Conservation (phyloP, 2,329 filamentous ascomycete species). For the Fusarium siculi region DNA sequence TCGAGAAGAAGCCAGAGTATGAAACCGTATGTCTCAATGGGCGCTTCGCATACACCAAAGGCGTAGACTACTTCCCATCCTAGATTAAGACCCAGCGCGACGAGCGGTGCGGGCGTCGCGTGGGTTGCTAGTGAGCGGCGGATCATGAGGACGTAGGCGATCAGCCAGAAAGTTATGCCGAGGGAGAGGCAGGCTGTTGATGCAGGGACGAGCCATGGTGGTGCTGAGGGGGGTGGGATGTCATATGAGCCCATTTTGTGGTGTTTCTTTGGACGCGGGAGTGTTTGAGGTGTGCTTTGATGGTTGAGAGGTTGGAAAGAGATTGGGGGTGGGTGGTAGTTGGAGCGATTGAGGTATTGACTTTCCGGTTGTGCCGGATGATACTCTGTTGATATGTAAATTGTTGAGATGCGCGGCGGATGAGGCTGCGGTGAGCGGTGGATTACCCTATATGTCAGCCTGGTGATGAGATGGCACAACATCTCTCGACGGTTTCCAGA, state of each 20-base stretch:
- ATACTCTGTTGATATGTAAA: neutral
- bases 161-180: conserved; percentile 55
- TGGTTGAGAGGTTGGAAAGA: neutral
- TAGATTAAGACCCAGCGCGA: conserved; percentile 61
- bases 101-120: conserved; percentile 61
- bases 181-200: conserved; percentile 49
- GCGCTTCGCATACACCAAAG: conserved; percentile 57
- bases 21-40: conserved; percentile 58
- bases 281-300: neutral
- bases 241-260: conserved; percentile 53
- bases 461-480: neutral
- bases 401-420: neutral
- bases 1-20: conserved; percentile 61
- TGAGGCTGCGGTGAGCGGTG: neutral
- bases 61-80: conserved; percentile 64
- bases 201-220: conserved; percentile 52
- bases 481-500: fast-evolving
- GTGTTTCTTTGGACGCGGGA: neutral
- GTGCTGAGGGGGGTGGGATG: conserved; percentile 49
- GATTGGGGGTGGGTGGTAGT: neutral
- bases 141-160: conserved; percentile 59
- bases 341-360: neutral
- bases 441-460: conserved; percentile 6
- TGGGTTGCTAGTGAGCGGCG: conserved; percentile 57
- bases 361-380: neutral